Evolutionary conservation across 148 eudicot species (phyloP), one percentile per base, ranked within the genome.

Genomic region (Silene uniflora): DNA sequence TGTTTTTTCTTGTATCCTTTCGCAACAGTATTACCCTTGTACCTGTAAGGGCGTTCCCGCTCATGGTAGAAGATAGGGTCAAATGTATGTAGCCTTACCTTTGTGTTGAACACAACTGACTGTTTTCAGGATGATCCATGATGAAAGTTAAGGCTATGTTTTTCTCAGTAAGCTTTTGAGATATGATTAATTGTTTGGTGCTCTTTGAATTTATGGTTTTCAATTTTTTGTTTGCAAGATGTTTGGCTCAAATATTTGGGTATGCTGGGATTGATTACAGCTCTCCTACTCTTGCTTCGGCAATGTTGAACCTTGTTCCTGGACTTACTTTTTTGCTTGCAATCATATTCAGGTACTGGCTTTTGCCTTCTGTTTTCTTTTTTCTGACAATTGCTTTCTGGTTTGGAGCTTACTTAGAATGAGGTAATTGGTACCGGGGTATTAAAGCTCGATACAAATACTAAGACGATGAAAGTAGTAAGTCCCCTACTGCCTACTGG

Each of bases 281-380:
- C 69, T 89, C 94, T 69, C 85, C 97, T 8, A 82, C 92, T 21
- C 89, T 90, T 66, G 89, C 79, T 9, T 70, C 92, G 11, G 85
- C 94, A 35, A 84, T 92, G 87, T 81, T 92, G 75, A 90, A 90
- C 79, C 92, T 92, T 80, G 61, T 90, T 67, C 97, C 97, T 2
- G 97, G 91, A 52, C 88, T 90, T 63, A 92, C 97, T 29, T 90
- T 92, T 84, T 35, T 88, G 65, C 87, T 92, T 68, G 93, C 97
- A 39, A 77, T 90, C 77, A 73, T 87, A 70, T 82, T 87, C 77
- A 84, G 97, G 97, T 90, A 76, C 56, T 71, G 12, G 5, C 67
- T 27, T 63, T 24, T 63, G 7, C 67, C 27, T 27, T 27, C 7
- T 24, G 67, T 14, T 13, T 12, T 23, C 54, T 49, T 10, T 49